phyloP scores from a whole-genome alignment of 2,329 filamentous ascomycete genomes.

The Trichocomaceae sp. region DNA sequence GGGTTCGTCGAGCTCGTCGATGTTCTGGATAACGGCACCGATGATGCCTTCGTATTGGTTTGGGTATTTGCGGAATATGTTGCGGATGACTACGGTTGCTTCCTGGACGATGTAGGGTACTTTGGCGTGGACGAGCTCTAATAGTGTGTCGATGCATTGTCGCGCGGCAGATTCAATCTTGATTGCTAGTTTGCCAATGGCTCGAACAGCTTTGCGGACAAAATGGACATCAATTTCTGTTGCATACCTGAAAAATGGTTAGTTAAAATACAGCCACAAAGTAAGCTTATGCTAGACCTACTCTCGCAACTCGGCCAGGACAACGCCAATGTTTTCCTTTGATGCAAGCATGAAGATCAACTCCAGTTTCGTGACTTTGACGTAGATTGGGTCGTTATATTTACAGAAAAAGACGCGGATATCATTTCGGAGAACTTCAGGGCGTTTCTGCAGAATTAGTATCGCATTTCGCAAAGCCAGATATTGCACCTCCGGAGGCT shows the following conservation, averaged over 20 bases:
- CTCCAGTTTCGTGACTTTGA: slow-evolving; percentile 98
- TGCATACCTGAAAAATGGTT: slow-evolving; percentile 56
- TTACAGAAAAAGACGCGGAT: slow-evolving; percentile 99
- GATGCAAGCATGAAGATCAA: slow-evolving; percentile 98
- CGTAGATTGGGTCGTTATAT: slow-evolving; percentile 99
- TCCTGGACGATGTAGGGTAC: slow-evolving; percentile 98
- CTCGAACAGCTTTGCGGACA: slow-evolving; percentile 92
- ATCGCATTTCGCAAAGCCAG: slow-evolving; percentile 88
- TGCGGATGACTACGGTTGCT: slow-evolving; percentile 95
- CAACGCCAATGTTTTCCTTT: slow-evolving; percentile 91
- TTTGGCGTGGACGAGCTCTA: slow-evolving; percentile 95
- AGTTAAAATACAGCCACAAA: background rate
- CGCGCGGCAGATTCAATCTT: slow-evolving; percentile 94
- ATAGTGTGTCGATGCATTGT: slow-evolving; percentile 83
- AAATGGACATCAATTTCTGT: slow-evolving; percentile 99
- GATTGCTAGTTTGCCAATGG: slow-evolving; percentile 95
- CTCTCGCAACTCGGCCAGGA: slow-evolving; percentile 87
- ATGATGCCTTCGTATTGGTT: slow-evolving; percentile 99
- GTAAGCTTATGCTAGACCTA: slow-evolving; percentile 40
- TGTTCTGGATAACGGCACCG: slow-evolving; percentile 85
- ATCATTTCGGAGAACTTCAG: slow-evolving; percentile 90
- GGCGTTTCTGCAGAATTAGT: slow-evolving; percentile 83
- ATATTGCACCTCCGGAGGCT: slow-evolving; percentile 98
- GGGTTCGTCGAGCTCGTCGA: slow-evolving; percentile 93
- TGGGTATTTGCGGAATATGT: slow-evolving; percentile 98